Evolutionary conservation across 306 rosid genomes (phyloP).

Genomic region (Glycine tomentella): DNA sequence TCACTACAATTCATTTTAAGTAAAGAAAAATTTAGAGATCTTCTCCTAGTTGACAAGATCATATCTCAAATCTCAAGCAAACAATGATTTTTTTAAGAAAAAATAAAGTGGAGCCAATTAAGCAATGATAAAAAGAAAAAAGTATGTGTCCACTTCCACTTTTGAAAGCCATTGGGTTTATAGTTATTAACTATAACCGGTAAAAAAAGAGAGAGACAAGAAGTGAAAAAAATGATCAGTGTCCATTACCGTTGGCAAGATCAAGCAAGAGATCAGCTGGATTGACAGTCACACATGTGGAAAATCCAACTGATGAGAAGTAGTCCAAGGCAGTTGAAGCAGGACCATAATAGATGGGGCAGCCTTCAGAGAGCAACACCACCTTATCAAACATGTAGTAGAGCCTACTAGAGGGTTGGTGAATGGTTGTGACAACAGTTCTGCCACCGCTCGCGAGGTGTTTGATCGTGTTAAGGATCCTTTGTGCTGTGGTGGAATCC

Average conservation of each 20-base stretch:
- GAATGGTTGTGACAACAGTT: slow-evolving; percentile 93
- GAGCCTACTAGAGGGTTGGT: slow-evolving; percentile 94
- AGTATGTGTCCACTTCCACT: slow-evolving; percentile 37
- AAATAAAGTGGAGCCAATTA: neutral
- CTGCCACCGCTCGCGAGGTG: slow-evolving; percentile 83
- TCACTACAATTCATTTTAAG: neutral
- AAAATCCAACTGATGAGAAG: slow-evolving; percentile 80
- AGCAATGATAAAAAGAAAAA: slow-evolving; percentile 27
- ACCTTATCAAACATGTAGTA: slow-evolving; percentile 96
- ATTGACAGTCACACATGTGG: slow-evolving; percentile 74
- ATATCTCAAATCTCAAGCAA: neutral
- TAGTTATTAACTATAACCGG: neutral
- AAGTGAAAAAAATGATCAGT: slow-evolving; percentile 10
- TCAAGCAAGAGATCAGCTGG: slow-evolving; percentile 98
- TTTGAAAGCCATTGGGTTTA: slow-evolving; percentile 35
- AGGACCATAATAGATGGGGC: slow-evolving; percentile 84
- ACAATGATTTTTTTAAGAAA: neutral
- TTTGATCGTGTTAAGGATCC: slow-evolving; percentile 79
- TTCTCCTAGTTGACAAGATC: neutral
- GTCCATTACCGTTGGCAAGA: slow-evolving; percentile 81
- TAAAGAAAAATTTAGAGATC: slow-evolving; percentile 20
- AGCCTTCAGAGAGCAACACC: slow-evolving; percentile 86
- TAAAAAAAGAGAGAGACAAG: neutral
- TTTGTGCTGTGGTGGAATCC: slow-evolving; percentile 92
- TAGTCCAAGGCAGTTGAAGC: slow-evolving; percentile 83